Conservation (phyloP, 352 stramenopile genomes). For the Globisporangium uncinulatum region DNA sequence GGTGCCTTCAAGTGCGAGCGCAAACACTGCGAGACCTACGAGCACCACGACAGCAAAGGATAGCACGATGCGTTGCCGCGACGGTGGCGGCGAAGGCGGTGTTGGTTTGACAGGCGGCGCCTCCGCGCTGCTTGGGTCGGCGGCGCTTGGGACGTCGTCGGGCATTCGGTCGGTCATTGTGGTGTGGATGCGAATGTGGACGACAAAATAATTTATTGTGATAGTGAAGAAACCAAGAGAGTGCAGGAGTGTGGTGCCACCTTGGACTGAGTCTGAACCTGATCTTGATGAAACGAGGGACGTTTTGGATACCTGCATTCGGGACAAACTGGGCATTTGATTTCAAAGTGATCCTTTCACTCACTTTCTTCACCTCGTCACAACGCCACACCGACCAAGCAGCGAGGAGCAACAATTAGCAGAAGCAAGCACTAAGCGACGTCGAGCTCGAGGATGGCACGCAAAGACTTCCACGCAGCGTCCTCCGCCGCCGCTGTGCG, state of each 20-base stretch:
- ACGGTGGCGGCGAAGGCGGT: neutral
- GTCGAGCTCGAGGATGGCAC: neutral
- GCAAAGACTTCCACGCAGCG: neutral
- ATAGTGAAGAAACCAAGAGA: too few species aligned
- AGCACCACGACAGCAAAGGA: neutral
- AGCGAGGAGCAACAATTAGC: neutral
- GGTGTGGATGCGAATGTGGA: too few species aligned
- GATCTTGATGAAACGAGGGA: too few species aligned
- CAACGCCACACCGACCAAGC: neutral
- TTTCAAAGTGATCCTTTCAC: neutral
- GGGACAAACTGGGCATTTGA: neutral
- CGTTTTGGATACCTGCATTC: too few species aligned
- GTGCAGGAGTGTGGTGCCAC: neutral
- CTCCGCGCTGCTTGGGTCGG: too few species aligned
- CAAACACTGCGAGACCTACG: neutral
- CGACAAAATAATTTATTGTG: too few species aligned
- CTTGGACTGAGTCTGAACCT: neutral
- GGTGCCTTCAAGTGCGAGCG: conserved; percentile 1
- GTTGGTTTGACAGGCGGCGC: neutral
- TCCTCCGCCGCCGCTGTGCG: neutral
- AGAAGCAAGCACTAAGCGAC: neutral
- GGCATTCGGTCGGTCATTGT: too few species aligned
- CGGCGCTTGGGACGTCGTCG: too few species aligned
- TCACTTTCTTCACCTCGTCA: neutral
- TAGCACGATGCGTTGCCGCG: neutral